phyloP scores from a whole-genome alignment of 2,329 filamentous ascomycete genomes.

The Penicillium sp. region DNA sequence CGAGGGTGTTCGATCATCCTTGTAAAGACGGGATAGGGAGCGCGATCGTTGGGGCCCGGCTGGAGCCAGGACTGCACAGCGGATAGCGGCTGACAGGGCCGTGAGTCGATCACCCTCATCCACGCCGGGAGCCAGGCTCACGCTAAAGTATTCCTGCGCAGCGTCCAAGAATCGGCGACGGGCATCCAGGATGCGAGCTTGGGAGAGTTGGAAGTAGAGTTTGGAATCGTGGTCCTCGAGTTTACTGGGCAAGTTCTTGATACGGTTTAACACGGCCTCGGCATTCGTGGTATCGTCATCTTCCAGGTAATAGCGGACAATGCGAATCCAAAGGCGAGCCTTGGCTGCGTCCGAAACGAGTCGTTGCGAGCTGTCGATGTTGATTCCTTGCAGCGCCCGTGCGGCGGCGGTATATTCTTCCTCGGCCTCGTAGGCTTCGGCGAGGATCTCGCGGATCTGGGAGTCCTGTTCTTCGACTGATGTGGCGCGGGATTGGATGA shows the following conservation, averaged over 20 bases:
- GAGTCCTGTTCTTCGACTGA: slow-evolving; percentile 86
- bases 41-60: slow-evolving; percentile 84
- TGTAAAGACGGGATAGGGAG: slow-evolving; percentile 82
- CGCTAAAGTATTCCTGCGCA: slow-evolving; percentile 82
- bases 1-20: slow-evolving; percentile 80
- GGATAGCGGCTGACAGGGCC: slow-evolving; percentile 83
- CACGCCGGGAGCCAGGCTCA: slow-evolving; percentile 77
- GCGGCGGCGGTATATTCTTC: slow-evolving; percentile 83
- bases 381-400: slow-evolving; percentile 77
- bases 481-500: slow-evolving; percentile 68
- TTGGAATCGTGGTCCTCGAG: slow-evolving; percentile 74
- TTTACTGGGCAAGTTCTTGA: slow-evolving; percentile 85
- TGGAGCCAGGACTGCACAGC: slow-evolving; percentile 88
- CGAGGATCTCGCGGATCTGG: slow-evolving; percentile 76
- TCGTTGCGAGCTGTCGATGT: slow-evolving; percentile 86
- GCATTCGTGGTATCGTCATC: slow-evolving; percentile 87
- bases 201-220: slow-evolving; percentile 86
- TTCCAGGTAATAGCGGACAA: slow-evolving; percentile 92
- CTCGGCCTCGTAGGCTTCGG: slow-evolving; percentile 78
- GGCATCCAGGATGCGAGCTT: slow-evolving; percentile 90
- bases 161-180: slow-evolving; percentile 88
- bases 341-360: slow-evolving; percentile 81
- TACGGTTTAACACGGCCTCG: slow-evolving; percentile 87
- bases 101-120: slow-evolving; percentile 84
- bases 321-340: slow-evolving; percentile 86